A percentile compares a stretch with the other conserved stretches of the same genome.
phyloP scores from a whole-genome alignment of 2,329 filamentous ascomycete genomes.

The Diaporthe vexans region DNA sequence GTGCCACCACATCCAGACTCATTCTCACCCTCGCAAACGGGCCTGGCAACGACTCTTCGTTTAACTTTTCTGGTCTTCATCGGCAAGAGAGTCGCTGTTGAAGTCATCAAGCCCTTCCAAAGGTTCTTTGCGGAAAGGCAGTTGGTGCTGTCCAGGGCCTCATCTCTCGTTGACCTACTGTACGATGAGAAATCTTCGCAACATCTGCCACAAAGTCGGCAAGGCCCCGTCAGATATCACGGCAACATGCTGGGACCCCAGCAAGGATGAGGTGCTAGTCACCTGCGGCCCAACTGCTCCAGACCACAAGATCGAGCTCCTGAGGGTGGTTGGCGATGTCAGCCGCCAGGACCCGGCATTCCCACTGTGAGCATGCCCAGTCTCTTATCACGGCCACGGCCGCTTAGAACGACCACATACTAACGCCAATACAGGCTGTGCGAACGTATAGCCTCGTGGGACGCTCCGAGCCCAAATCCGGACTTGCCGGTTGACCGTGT shows the following conservation, averaged over 20 bases:
- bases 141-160: slow-evolving; percentile 17
- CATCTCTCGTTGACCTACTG: slow-evolving; percentile 46
- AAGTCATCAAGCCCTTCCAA: slow-evolving; percentile 34
- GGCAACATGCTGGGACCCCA: slow-evolving; percentile 87
- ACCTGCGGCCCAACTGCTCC: slow-evolving; percentile 84
- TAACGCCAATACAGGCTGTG: slow-evolving; percentile 48
- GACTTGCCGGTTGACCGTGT: slow-evolving; percentile 82
- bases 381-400: neutral
- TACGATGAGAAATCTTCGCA: slow-evolving; percentile 89
- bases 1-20: slow-evolving; percentile 18
- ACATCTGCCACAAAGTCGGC: slow-evolving; percentile 78
- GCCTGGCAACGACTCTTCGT: neutral
- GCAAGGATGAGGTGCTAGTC: slow-evolving; percentile 83
- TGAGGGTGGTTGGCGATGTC: slow-evolving; percentile 64
- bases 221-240: slow-evolving; percentile 74
- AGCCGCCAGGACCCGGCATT: slow-evolving; percentile 34
- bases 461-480: slow-evolving; percentile 84
- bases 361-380: slow-evolving; percentile 54
- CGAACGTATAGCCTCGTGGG: slow-evolving; percentile 82
- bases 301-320: slow-evolving; percentile 80
- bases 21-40: slow-evolving; percentile 20
- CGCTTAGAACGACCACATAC: neutral
- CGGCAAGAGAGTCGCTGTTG: slow-evolving; percentile 33
- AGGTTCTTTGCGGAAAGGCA: neutral
- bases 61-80: neutral